These are phyloP conservation scores for Phoma herbarum DNA, from an alignment of 2,329 filamentous ascomycete genomes.

Conservation along the genomic window DNA sequence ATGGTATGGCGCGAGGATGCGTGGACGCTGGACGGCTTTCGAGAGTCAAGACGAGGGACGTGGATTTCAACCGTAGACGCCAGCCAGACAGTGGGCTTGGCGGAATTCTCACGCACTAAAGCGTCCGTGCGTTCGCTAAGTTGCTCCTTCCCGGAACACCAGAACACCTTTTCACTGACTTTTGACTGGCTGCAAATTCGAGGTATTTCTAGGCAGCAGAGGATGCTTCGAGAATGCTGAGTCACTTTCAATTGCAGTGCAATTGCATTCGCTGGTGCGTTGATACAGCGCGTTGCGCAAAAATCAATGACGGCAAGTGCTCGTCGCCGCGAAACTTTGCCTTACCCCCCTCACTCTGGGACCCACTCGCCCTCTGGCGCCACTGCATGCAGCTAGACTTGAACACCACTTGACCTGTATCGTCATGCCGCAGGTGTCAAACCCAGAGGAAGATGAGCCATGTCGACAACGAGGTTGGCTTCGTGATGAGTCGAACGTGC, in stretches of 20 bases:
- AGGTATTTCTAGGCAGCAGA: conserved; percentile 10
- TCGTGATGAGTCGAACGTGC: neutral
- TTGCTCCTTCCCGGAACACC: conserved; percentile 9
- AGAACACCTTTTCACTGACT: conserved; percentile 3
- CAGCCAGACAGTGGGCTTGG: conserved; percentile 12
- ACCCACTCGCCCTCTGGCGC: conserved; percentile 14
- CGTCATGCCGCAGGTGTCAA: neutral
- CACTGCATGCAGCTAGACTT: conserved; percentile 7
- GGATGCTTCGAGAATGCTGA: neutral
- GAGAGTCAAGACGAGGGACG: conserved; percentile 15
- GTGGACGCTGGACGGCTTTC: conserved; percentile 46
- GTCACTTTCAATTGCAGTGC: neutral
- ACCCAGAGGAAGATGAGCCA: neutral
- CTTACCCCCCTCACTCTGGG: conserved; percentile 17
- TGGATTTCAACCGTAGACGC: conserved; percentile 11
- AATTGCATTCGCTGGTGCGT: conserved; percentile 2
- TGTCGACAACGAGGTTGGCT: neutral
- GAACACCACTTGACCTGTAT: conserved; percentile 3
- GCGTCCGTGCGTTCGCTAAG: conserved; percentile 22
- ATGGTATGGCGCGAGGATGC: conserved; percentile 47
- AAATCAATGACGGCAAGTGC: conserved; percentile 17
- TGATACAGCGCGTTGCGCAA: conserved; percentile 11
- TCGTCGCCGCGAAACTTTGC: conserved; percentile 13
- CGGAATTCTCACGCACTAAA: conserved; percentile 9
- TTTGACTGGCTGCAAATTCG: conserved; percentile 2